Base-by-base conservation (phyloP, 768 basidiomycete genomes). In the Mycena capillaripes region DNA sequence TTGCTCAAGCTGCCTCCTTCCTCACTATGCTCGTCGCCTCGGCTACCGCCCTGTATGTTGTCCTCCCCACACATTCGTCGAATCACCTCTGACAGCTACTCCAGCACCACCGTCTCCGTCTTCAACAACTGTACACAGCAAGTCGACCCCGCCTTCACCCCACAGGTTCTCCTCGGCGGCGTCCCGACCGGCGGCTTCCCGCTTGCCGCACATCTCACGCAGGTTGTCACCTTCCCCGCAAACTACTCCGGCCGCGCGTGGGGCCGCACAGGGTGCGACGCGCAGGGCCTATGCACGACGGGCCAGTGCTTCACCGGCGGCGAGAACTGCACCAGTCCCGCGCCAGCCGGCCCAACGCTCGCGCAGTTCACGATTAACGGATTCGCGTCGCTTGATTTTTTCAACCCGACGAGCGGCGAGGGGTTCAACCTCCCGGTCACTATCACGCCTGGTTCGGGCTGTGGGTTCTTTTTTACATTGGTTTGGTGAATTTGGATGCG, bases 321-420 rank as follows among this genome's bases (percentile, higher is more conserved):
- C 52, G 63, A 65, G 63, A 65, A 65, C 50, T 65, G 63, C 63
- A 65, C 63, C 36, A 65, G 63, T 55, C 63, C 63, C 52, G 63
- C 63, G 21, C 63, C 63, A 19, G 63, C 63, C 25, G 63, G 63
- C 52, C 63, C 63, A 38, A 65, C 63, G 36, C 63, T 65, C 17
- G 63, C 63, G 25, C 63, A 65, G 53, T 65, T 65, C 53, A 65
- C 63, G 34, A 65, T 65, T 27, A 65, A 65, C 34, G 63, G 63
- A 29, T 65, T 65, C 42, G 10, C 63, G 29, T 9, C 63, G 25
- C 63, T 65, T n/a, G 63, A 65, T 36, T 65, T 65, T 55, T 65
- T 65, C 63, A 53, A 65, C 53, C 63, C 63, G 27, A 65, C 63
- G 25, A 65, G 63, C 53, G 63, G 63, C 52, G 63, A 65, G 38